Conservation (phyloP, 148 eudicot genomes). For the Cornus kousa region DNA sequence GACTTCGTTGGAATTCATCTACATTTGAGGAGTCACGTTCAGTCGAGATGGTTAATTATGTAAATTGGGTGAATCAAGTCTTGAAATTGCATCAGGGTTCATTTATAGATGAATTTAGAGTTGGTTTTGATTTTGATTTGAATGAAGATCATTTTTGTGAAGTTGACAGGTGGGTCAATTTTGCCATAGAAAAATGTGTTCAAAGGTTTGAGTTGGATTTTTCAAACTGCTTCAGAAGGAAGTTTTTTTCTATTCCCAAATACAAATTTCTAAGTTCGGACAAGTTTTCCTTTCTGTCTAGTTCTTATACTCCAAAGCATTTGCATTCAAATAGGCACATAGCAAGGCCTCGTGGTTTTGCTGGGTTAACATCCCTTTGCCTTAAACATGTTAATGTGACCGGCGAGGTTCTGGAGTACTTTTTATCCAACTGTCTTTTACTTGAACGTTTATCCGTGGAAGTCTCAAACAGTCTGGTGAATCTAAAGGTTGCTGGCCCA, state of each 20-base stretch:
- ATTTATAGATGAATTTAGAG: not conserved
- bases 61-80: slow-evolving; percentile 3
- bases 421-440: not conserved
- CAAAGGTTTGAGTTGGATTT: not conserved
- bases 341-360: not conserved
- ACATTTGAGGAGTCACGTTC: too few relatives aligned
- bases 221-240: not conserved
- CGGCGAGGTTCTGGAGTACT: not conserved
- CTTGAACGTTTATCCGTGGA: not conserved
- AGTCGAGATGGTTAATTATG: not conserved
- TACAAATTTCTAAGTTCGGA: too few relatives aligned
- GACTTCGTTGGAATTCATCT: too few relatives aligned
- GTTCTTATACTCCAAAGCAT: too few relatives aligned
- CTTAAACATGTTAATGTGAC: not conserved
- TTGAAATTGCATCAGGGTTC: not conserved
- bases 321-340: too few relatives aligned
- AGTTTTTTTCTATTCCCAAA: not conserved
- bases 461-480: not conserved
- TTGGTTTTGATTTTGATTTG: not conserved
- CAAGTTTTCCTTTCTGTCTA: too few relatives aligned
- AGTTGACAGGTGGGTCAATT: not conserved
- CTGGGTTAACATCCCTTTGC: not conserved
- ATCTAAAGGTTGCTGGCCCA: not conserved
- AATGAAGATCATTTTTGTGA: not conserved
- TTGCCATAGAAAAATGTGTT: not conserved